A percentile compares a stretch with the other conserved stretches of the same genome.
Conservation (phyloP, 495 filamentous ascomycete genomes). For the Lophiotrema nucula region DNA sequence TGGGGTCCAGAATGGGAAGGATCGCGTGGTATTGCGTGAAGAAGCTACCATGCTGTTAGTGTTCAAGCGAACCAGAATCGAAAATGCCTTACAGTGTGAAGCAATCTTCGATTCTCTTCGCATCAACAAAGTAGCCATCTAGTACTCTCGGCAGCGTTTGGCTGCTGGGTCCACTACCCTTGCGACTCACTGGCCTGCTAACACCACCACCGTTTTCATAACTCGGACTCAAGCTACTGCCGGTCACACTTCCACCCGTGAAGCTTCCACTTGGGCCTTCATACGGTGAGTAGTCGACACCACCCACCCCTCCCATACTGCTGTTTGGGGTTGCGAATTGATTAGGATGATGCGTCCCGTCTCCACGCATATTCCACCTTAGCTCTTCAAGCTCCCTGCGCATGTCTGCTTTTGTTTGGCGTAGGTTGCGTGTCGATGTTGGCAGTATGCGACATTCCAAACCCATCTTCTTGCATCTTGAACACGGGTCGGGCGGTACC, state of each 20-base stretch:
- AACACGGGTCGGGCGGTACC: constrained; percentile 20
- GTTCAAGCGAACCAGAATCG: not conserved
- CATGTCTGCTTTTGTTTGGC: constrained; percentile 32
- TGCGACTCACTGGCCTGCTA: too few species aligned
- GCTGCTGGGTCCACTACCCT: too few species aligned
- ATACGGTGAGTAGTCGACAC: not conserved
- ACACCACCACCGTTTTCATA: not conserved
- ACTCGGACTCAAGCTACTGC: not conserved
- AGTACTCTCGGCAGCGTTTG: constrained; percentile 1
- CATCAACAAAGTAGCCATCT: constrained; percentile 17
- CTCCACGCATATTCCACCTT: constrained; percentile 20
- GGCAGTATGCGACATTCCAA: constrained; percentile 28
- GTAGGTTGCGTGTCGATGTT: constrained; percentile 27
- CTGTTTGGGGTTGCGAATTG: constrained; percentile 1
- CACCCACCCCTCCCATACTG: not conserved
- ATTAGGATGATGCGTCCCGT: not conserved
- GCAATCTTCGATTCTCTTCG: constrained; percentile 22
- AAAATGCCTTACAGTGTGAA: constrained; percentile 20
- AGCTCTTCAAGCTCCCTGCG: constrained; percentile 29
- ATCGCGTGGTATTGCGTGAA: constrained; percentile 49
- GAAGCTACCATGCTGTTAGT: constrained; percentile 40
- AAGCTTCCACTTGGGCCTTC: not conserved
- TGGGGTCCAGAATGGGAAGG: constrained; percentile 48
- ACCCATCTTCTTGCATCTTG: constrained; percentile 17
- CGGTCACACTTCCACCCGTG: not conserved